Evolutionary conservation across 768 basidiomycete species (phyloP).

Genomic region (Candolleomyces efflorescens): DNA sequence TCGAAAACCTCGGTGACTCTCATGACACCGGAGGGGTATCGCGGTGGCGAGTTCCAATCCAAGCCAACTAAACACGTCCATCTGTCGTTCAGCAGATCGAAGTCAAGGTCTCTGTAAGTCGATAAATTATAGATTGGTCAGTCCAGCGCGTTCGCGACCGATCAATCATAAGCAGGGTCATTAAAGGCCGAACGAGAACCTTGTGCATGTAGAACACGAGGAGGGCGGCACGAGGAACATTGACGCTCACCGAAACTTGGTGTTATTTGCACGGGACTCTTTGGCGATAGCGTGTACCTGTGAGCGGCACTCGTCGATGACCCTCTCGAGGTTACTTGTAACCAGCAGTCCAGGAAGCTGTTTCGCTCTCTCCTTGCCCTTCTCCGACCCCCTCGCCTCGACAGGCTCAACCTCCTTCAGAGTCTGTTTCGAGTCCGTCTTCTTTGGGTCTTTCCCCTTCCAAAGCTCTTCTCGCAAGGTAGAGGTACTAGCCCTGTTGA

Average conservation of each 20-base stretch:
- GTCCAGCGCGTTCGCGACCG: too few relatives aligned
- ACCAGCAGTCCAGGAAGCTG: conserved; percentile 34
- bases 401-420: too few relatives aligned
- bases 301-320: conserved; percentile 37
- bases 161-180: too few relatives aligned
- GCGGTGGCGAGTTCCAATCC: conserved; percentile 7
- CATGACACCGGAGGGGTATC: conserved; percentile 31
- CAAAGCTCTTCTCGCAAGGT: too few relatives aligned
- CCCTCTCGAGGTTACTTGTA: conserved; percentile 42
- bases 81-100: conserved; percentile 51
- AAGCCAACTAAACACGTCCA: conserved; percentile 35
- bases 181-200: too few relatives aligned
- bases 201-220: not conserved
- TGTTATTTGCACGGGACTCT: conserved; percentile 40
- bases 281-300: conserved; percentile 40
- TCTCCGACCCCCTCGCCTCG: too few relatives aligned
- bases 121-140: not conserved
- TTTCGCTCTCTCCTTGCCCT: too few relatives aligned
- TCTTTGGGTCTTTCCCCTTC: too few relatives aligned
- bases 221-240: not conserved
- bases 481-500: too few relatives aligned
- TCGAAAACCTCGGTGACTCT: conserved; percentile 49
- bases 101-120: conserved; percentile 44
- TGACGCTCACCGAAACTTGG: conserved; percentile 38
- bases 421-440: too few relatives aligned